These are phyloP conservation scores for Podila epicladia DNA, from an alignment of 192 early-diverging fungal species.

Conservation along the genomic window DNA sequence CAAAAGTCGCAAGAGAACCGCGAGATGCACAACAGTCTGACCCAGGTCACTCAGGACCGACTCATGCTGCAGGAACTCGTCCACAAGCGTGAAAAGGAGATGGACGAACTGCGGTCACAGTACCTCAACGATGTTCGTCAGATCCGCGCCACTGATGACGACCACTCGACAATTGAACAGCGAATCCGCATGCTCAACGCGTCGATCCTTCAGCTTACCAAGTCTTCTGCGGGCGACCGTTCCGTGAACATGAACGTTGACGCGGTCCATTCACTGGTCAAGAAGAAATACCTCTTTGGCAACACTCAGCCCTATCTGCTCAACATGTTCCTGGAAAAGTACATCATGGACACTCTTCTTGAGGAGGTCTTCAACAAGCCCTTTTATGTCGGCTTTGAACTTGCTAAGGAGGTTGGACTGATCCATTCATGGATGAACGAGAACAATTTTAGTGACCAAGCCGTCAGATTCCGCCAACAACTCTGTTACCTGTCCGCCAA, in stretches of 20 bases:
- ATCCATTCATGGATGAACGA: slow-evolving; percentile 51
- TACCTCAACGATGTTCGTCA: slow-evolving; percentile 50
- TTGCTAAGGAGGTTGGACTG: slow-evolving; percentile 29
- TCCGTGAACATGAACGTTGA: slow-evolving; percentile 45
- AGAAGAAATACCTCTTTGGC: slow-evolving; percentile 45
- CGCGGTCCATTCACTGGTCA: slow-evolving; percentile 34
- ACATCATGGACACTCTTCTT: slow-evolving; percentile 59
- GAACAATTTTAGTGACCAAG: slow-evolving; percentile 48
- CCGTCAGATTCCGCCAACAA: slow-evolving; percentile 54
- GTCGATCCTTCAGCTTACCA: slow-evolving; percentile 45
- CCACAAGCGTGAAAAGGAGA: slow-evolving; percentile 51
- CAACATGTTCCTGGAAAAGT: slow-evolving; percentile 62
- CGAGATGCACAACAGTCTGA: slow-evolving; percentile 24
- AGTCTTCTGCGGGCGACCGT: slow-evolving; percentile 39
- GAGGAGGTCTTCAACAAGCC: slow-evolving; percentile 54
- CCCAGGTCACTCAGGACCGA: slow-evolving; percentile 42
- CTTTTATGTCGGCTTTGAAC: slow-evolving; percentile 47
- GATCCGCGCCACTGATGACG: slow-evolving; percentile 59
- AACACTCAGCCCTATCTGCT: slow-evolving; percentile 50
- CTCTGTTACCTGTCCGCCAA: slow-evolving; percentile 50
- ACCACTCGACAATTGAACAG: slow-evolving; percentile 50
- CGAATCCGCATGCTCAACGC: slow-evolving; percentile 52
- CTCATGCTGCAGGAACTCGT: slow-evolving; percentile 42
- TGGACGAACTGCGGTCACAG: slow-evolving; percentile 44
- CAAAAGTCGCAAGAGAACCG: slow-evolving; percentile 51